Evolutionary conservation across 331 rosid species (phyloP).

Genomic region (Acacia pycnantha): DNA sequence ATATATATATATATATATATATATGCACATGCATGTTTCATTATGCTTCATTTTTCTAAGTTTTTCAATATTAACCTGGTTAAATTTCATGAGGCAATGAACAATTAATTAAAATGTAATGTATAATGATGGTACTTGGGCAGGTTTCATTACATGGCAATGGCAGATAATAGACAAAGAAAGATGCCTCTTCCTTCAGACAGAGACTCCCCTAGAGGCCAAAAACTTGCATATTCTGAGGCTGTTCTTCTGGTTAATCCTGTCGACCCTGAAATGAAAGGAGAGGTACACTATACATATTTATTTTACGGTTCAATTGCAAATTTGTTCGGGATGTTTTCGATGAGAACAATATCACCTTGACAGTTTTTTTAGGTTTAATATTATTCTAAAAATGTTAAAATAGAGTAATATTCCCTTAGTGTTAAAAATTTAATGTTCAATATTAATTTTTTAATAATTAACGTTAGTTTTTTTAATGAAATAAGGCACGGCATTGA

Average conservation of each 20-base stretch:
- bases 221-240: slow-evolving; percentile 70
- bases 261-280: slow-evolving; percentile 65
- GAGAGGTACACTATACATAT: slow-evolving; percentile 53
- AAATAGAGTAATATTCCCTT: too few species aligned
- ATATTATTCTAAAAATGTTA: too few species aligned
- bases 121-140: neutral
- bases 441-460: too few species aligned
- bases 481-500: fast-evolving
- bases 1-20: fast-evolving
- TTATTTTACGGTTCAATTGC: neutral
- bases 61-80: neutral
- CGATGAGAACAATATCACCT: fast-evolving
- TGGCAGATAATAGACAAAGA: slow-evolving; percentile 82
- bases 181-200: slow-evolving; percentile 90
- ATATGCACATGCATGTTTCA: slow-evolving; percentile 25
- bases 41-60: neutral
- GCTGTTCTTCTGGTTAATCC: slow-evolving; percentile 83
- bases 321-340: too few species aligned
- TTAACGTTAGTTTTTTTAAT: too few species aligned
- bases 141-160: slow-evolving; percentile 89
- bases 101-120: too few species aligned
- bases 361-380: too few species aligned
- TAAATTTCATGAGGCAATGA: neutral
- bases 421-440: too few species aligned
- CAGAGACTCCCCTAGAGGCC: slow-evolving; percentile 53